Evolutionary conservation across 2,329 filamentous ascomycete genomes (phyloP).

Genomic region (Sphaerulina populicola): DNA sequence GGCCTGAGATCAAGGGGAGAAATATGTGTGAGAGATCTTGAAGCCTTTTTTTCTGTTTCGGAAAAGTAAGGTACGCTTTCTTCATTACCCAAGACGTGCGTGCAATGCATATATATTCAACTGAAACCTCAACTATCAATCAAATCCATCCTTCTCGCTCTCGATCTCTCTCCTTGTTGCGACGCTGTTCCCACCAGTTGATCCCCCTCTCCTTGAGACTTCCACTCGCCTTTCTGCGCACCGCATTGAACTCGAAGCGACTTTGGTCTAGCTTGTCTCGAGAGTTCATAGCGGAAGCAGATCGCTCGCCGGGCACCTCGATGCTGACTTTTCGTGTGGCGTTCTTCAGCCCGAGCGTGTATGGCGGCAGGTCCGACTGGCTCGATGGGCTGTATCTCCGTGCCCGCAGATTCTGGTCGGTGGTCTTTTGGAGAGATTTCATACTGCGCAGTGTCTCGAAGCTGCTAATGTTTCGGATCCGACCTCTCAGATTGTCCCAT

Average conservation of each 20-base stretch:
- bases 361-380: constrained; percentile 18
- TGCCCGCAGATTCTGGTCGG: constrained; percentile 10
- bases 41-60: background rate
- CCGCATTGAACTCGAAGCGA: constrained; percentile 31
- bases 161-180: constrained; percentile 14
- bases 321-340: constrained; percentile 16
- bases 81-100: background rate
- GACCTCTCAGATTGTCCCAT: constrained; percentile 18
- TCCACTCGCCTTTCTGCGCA: constrained; percentile 26
- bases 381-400: background rate
- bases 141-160: constrained; percentile 26
- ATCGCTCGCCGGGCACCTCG: constrained; percentile 14
- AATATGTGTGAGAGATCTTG: too few species aligned
- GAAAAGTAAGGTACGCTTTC: background rate
- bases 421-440: constrained; percentile 7
- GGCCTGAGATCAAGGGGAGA: too few species aligned
- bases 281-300: constrained; percentile 21
- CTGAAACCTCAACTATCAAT: constrained; percentile 13
- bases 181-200: constrained; percentile 21
- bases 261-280: constrained; percentile 28
- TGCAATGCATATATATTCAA: background rate
- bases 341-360: constrained; percentile 22
- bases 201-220: constrained; percentile 23
- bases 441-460: constrained; percentile 23
- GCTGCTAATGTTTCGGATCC: constrained; percentile 25